Evolutionary conservation across 2,329 filamentous ascomycete species (phyloP).

Genomic region (Fusarium aywerte): DNA sequence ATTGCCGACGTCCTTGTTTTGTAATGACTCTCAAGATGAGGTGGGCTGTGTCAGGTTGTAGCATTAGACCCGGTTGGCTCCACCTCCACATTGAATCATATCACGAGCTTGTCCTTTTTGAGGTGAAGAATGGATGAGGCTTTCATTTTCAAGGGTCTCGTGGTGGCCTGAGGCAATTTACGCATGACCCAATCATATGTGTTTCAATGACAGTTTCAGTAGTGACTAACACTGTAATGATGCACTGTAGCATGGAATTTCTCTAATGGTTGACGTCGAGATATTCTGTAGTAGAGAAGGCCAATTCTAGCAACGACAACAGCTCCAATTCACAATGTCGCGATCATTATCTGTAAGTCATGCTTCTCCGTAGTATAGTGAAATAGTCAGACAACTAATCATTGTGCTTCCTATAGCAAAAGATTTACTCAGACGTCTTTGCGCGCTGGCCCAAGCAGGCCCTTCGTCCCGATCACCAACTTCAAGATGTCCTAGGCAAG

Average conservation of each 20-base stretch:
- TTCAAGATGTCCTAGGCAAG: slow-evolving; percentile 65
- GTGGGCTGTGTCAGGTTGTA: slow-evolving; percentile 34
- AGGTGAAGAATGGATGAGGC: slow-evolving; percentile 29
- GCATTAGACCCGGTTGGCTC: slow-evolving; percentile 14
- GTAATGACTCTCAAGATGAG: slow-evolving; percentile 11
- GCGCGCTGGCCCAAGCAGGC: slow-evolving; percentile 72
- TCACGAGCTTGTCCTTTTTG: slow-evolving; percentile 31
- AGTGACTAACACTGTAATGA: not conserved
- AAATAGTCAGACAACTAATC: not conserved
- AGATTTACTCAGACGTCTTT: slow-evolving; percentile 53
- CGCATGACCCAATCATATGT: slow-evolving; percentile 37
- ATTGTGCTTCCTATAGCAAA: slow-evolving; percentile 42
- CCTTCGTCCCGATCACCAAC: slow-evolving; percentile 70
- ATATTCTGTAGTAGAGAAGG: slow-evolving; percentile 13
- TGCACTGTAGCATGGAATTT: slow-evolving; percentile 42
- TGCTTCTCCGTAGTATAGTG: not conserved
- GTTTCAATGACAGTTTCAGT: slow-evolving; percentile 11
- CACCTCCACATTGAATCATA: slow-evolving; percentile 33
- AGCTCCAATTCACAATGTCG: slow-evolving; percentile 47
- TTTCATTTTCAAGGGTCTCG: slow-evolving; percentile 31
- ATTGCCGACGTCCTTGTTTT: not conserved
- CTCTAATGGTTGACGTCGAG: slow-evolving; percentile 45
- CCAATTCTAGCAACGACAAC: slow-evolving; percentile 12
- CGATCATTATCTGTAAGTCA: slow-evolving; percentile 48
- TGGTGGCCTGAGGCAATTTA: slow-evolving; percentile 34